Base-by-base conservation (phyloP, 768 basidiomycete genomes). In the Lactarius evosmus region DNA sequence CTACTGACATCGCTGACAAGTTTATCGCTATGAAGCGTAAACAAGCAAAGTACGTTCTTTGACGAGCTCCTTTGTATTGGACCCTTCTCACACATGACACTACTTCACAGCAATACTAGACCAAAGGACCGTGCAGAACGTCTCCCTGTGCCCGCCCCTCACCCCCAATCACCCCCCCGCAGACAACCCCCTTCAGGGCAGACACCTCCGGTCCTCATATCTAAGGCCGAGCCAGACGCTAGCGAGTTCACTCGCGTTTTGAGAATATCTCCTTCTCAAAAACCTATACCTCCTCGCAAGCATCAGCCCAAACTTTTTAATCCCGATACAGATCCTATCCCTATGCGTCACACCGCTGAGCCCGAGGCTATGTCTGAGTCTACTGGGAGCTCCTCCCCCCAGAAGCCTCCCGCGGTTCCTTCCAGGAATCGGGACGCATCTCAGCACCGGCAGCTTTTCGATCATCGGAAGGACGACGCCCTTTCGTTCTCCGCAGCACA, bases 401-500 rank as follows among this genome's bases (percentile, higher is more conserved):
- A 77, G 17, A 75, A 76, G 36, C 67, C 74, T 12, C 72, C 74
- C 38, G 57, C 74, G 70, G 36, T 59, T 72, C 30, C 79, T 3
- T 73, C 80, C 9, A 66, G 74, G 7, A 60, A 66, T 49, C 72
- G 72, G 77, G 86, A 46, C 61, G 58, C 63, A 59, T 33, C 74
- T 52, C 68, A 72, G 32, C 73, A 75, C 51, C 76, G 79, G 9
- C 89, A 89, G 65, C 83, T 97, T 0, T 95, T 94, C 62, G 94
- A 98, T 72, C 92, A 91, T 63, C 82, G 91, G 41, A 87, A 92
- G 70, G 91, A 98, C 73, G 93, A 98, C 73, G 93, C 97, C 0
- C 84, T 94, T 34, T 84, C 89, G 12, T 98, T 98, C 75, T 78
- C 84, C 41, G 82, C 86, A 36, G 59, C 60, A n/a, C 80, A 85